Evolutionary conservation across 2,329 filamentous ascomycete genomes (phyloP), one percentile per base, ranked within the genome.

Genomic region (Neobulgaria alba): DNA sequence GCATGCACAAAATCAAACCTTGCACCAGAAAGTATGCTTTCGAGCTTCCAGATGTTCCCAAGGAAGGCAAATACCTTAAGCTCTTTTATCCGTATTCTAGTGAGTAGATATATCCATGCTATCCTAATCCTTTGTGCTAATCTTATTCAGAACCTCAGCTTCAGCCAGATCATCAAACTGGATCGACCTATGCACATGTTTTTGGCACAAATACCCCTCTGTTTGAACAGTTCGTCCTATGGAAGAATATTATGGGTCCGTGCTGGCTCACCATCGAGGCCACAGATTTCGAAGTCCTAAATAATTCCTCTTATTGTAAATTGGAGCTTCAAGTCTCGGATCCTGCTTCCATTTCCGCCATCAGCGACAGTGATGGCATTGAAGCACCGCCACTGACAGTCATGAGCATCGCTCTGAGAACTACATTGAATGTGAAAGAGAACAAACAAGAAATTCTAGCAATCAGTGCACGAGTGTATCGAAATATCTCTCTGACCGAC

Each of bases 241-340:
- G 89, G 85, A 96, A 95, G 67, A 94, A 95, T 58, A 85, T 98
- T 54, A 98, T 95, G 90, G 92, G 92, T 1, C 92, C 92, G 20
- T 96, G 92, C 61, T 98, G 92, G 92, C 74, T 98, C 33, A 89
- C 82, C 58, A 92, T 98, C 41, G 75, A 88, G 50, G 82, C 84
- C 51, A 85, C 85, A 20, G 81, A 95, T 60, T 95, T 94, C 59
- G 73, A 75, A 14, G 71, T 83, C 4, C 72, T 96, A 51, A 90
- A 87, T 62, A 95, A 95, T 54, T 85, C 88, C 9, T 98, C 92
- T 1, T 92, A 93, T 75, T 95, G 92, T 71, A 96, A 95, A 63
- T 77, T 98, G 9, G 92, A 98, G 63, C 79, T 94, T 36, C 75
- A 84, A 53, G 83, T 88, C 34, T 73, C 76, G 26, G 83, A 88